phyloP scores from a whole-genome alignment of 352 stramenopile genomes.

The Phytophthora uliginosa region DNA sequence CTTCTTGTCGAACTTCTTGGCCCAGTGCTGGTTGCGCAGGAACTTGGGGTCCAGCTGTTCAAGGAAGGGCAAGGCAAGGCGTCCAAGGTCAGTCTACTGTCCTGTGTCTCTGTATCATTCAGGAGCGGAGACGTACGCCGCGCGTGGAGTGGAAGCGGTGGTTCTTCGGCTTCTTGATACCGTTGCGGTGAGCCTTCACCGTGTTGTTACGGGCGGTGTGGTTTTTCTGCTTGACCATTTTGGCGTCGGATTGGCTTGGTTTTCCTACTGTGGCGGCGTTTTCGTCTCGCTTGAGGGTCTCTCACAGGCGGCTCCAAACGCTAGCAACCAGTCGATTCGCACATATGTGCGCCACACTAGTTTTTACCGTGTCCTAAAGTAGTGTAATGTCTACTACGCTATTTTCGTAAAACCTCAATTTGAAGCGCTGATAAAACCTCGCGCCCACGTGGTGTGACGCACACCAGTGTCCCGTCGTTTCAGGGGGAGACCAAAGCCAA shows the following conservation, averaged over 20 bases:
- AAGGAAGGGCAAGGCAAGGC: not conserved
- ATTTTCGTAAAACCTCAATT: slow-evolving; percentile 34
- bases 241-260: slow-evolving; percentile 66
- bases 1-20: slow-evolving; percentile 98
- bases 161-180: slow-evolving; percentile 98
- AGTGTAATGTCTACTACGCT: not conserved
- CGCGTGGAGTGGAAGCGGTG: slow-evolving; percentile 96
- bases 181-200: slow-evolving; percentile 98
- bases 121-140: slow-evolving; percentile 73
- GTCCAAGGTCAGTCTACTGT: not conserved
- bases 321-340: slow-evolving; percentile 40
- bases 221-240: slow-evolving; percentile 98
- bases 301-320: slow-evolving; percentile 23
- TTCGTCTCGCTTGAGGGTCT: slow-evolving; percentile 8
- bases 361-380: not conserved
- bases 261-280: slow-evolving; percentile 54
- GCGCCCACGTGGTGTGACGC: slow-evolving; percentile 3
- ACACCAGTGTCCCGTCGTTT: slow-evolving; percentile 27
- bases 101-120: not conserved
- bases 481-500: slow-evolving; percentile 31
- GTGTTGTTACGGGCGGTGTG: slow-evolving; percentile 98
- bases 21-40: slow-evolving; percentile 98
- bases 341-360: slow-evolving; percentile 18
- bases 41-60: slow-evolving; percentile 98
- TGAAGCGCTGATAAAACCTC: slow-evolving; percentile 33